Conservation (phyloP, 345 rosid genomes). For the Leavenworthia alabamica region DNA sequence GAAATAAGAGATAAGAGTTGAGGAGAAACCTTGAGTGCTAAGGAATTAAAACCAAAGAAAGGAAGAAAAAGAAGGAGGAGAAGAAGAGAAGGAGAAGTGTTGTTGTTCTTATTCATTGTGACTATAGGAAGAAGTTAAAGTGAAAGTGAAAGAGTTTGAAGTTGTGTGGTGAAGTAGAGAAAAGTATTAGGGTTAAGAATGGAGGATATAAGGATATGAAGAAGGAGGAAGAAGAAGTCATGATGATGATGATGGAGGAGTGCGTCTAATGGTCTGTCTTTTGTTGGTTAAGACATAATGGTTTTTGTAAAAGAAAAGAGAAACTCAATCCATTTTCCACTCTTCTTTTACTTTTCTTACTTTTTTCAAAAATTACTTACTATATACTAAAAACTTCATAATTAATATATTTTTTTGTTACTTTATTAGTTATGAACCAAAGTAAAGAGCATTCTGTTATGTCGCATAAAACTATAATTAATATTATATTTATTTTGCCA, state of each 20-base stretch:
- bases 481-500: neutral
- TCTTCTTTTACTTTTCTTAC: conserved; percentile 27
- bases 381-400: too few relatives aligned
- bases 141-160: conserved; percentile 30
- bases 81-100: conserved; percentile 36
- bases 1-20: conserved; percentile 62
- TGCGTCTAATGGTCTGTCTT: conserved; percentile 35
- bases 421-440: neutral
- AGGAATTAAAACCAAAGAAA: conserved; percentile 32
- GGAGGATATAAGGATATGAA: conserved; percentile 38
- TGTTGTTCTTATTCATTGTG: conserved; percentile 33
- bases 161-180: conserved; percentile 10
- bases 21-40: conserved; percentile 39
- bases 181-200: conserved; percentile 21
- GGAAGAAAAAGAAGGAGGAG: conserved; percentile 22
- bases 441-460: conserved; percentile 4
- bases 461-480: neutral
- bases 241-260: conserved; percentile 44
- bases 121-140: conserved; percentile 4
- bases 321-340: conserved; percentile 19
- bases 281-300: conserved; percentile 33
- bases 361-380: neutral
- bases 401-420: too few relatives aligned
- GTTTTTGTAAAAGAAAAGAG: conserved; percentile 28
- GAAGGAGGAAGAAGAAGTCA: conserved; percentile 43